phyloP scores from a whole-genome alignment of 2,329 filamentous ascomycete genomes.

The Capronia coronata region DNA sequence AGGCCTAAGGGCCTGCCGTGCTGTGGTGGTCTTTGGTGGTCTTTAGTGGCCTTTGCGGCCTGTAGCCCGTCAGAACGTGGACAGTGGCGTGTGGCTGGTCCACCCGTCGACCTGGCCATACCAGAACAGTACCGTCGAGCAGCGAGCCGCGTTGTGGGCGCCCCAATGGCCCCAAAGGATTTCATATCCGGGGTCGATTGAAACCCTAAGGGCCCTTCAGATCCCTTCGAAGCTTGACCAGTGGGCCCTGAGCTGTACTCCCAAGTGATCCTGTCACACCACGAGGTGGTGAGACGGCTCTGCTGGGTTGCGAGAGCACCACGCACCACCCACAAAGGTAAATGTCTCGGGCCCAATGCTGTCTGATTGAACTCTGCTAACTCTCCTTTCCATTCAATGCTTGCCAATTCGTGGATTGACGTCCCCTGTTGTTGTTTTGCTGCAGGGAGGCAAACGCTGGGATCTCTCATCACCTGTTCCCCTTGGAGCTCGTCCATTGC shows the following conservation, averaged over 20 bases:
- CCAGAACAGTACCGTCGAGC: not conserved
- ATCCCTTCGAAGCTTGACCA: too few species aligned
- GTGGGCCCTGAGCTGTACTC: too few species aligned
- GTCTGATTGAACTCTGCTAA: not conserved
- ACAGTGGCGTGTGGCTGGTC: constrained; percentile 2
- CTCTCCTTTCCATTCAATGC: not conserved
- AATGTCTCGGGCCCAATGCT: too few species aligned
- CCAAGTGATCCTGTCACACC: constrained; percentile 15
- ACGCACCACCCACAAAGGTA: too few species aligned
- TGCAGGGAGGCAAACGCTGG: not conserved
- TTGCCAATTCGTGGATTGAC: not conserved
- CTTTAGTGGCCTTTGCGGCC: too few species aligned
- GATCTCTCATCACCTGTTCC: not conserved
- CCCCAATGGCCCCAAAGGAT: not conserved
- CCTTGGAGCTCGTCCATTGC: not conserved
- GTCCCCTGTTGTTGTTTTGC: not conserved
- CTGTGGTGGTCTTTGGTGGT: too few species aligned
- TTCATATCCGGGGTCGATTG: not conserved
- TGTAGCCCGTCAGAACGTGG: not conserved
- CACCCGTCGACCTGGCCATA: not conserved
- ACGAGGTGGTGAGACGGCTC: constrained; percentile 15
- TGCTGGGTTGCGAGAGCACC: not conserved
- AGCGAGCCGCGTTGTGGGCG: not conserved
- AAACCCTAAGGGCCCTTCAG: too few species aligned
- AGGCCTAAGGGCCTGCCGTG: not conserved